Base-by-base conservation (phyloP, 768 basidiomycete genomes). In the Phylloporus sp. region DNA sequence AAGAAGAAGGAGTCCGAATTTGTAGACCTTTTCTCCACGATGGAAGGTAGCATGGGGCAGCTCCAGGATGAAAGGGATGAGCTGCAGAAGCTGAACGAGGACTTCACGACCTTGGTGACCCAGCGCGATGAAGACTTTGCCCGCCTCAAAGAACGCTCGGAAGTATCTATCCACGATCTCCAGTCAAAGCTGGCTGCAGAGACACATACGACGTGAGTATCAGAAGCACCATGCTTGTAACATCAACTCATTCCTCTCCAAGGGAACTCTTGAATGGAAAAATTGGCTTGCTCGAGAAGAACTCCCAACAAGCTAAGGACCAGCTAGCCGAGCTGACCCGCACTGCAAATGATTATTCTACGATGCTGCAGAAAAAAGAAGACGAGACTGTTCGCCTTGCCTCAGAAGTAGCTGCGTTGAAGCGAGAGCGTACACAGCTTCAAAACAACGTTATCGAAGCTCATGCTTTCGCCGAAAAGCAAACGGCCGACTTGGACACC, bases 121-220 rank as follows among this genome's bases (percentile, higher is more conserved):
- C 82, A 89, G 56, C 84, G 86, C n/a, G 88, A 92, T 54, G 88
- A 95, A 61, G 91, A 94, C 56, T 69, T 92, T 48, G 61, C 72
- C 12, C 76, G 90, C 42, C 72, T 84, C 1, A 91, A 85, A 67
- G 89, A 94, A 56, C 79, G 90, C 42, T 80, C 83, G 64, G 90
- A 93, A 43, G 49, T 70, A 15, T 70, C 78, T 15, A 68, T 84
- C 13, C 76, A 76, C 27, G 90, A 94, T 22, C 67, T 94, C 45
- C 86, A 91, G 62, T 75, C 73, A 6, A 89, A 89, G 64, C 70
- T 95, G 26, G 73, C 73, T n/a, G 62, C 72, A 0, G 92, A 94
- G 61, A 63, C 71, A 49, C 80, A 78, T 42, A 83, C 79, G 59
- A 78, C 75, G 93, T 91, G 54, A 58, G 82, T 69, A 22, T 59